phyloP scores from a whole-genome alignment of 1,284 basidiomycete genomes.

The Trametes hirsuta region DNA sequence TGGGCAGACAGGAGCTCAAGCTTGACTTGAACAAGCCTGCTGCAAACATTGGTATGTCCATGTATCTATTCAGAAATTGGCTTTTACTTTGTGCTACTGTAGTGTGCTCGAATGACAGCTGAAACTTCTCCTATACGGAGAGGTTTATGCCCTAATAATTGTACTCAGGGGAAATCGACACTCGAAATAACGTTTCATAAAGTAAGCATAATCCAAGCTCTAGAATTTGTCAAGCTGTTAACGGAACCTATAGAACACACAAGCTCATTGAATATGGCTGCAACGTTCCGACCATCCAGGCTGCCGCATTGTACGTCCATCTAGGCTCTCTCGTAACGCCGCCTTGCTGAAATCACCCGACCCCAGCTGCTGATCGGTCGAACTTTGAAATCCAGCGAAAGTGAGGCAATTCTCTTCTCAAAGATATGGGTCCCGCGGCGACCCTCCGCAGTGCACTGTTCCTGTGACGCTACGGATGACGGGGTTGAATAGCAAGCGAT shows the following conservation, averaged over 20 bases:
- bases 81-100: too few relatives aligned
- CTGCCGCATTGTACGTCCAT: not conserved
- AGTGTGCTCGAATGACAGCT: too few relatives aligned
- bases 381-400: not conserved
- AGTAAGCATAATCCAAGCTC: not conserved
- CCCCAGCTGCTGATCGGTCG: not conserved
- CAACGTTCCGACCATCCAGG: not conserved
- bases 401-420: not conserved
- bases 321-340: not conserved
- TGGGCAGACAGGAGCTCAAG: too few relatives aligned
- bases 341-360: not conserved
- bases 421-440: not conserved
- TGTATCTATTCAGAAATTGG: too few relatives aligned
- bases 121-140: too few relatives aligned
- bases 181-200: not conserved
- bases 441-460: not conserved
- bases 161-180: not conserved
- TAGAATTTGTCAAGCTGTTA: not conserved
- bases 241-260: not conserved
- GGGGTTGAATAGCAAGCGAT: conserved; percentile 7
- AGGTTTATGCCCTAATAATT: not conserved
- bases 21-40: too few relatives aligned
- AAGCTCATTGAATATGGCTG: not conserved
- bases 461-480: conserved; percentile 8
- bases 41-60: too few relatives aligned